phyloP scores from a whole-genome alignment of 139 green algal species.

The Limnomonas spitsbergensis region DNA sequence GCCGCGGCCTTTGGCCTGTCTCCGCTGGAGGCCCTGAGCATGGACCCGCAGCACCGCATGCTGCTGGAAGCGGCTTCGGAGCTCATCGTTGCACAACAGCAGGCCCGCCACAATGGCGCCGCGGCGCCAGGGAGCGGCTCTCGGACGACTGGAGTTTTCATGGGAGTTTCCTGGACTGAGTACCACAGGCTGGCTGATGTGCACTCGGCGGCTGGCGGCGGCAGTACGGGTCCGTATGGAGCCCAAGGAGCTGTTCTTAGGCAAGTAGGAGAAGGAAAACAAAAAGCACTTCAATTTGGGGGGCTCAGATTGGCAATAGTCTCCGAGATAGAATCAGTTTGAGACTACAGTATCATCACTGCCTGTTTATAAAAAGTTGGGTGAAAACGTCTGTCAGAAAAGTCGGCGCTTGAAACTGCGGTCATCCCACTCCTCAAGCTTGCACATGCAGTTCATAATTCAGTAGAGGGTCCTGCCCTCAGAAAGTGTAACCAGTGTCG shows the following conservation, averaged over 20 bases:
- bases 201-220: not conserved
- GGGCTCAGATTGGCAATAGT: no score
- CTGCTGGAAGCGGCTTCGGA: slow-evolving; percentile 54
- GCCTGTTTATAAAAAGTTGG: no score
- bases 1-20: slow-evolving; percentile 54
- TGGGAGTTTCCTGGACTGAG: slow-evolving; percentile 72
- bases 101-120: not conserved
- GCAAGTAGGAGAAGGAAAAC: no score
- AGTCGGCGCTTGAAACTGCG: no score
- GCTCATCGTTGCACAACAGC: slow-evolving; percentile 20
- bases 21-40: slow-evolving; percentile 43
- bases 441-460: no score
- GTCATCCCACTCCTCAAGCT: no score
- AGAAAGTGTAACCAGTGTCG: no score
- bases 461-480: no score
- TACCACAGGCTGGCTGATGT: slow-evolving; percentile 51
- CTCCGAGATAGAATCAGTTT: no score
- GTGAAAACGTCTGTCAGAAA: no score
- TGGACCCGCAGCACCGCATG: slow-evolving; percentile 78
- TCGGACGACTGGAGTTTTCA: slow-evolving; percentile 48
- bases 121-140: not conserved
- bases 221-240: slow-evolving; percentile 44
- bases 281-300: no score
- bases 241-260: slow-evolving; percentile 67
- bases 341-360: no score